Base-by-base conservation (phyloP, 129 eudicot species). In the Artemisia argyi region DNA sequence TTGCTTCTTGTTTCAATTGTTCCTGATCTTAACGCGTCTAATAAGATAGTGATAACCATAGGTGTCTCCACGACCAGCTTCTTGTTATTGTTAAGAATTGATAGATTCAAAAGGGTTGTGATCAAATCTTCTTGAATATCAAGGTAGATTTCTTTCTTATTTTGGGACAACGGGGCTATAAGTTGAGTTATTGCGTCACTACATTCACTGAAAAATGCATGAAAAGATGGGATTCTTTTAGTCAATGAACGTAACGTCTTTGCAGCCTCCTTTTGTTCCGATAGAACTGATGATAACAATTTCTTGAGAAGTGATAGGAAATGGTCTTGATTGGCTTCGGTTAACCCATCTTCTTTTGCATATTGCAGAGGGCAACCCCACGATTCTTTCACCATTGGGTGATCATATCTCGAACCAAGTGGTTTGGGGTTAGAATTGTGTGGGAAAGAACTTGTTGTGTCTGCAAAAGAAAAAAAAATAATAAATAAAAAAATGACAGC, bases 401-500 rank as follows among this genome's bases (percentile, higher is more conserved):
- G 52, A 94, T 94, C 93, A 94, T 81, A 13, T 90, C 96, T 65
- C 85, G 76, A 47, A 94, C 82, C 81, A 90, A 81, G 76, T 71
- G 79, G 80, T 94, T 94, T 1, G 99, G 96, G 1, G 89, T 88
- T 50, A 94, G 90, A 42, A 82, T 72, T 2, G 91, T 83, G 85
- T 94, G 97, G 2, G 99, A 88, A 16, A 94, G 97, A 20, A 94
- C 99, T 82, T 94, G 96, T 59, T 94, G 91, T 1, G 97, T 20
- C 22, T 20, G n/a, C n/a, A 54, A 66, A 69, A 51, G 32, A 24
- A n/a, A n/a, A 22, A 39, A 39, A 7, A 9, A n/a, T n/a, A n/a
- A n/a, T n/a, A n/a, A n/a, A n/a, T n/a, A n/a, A n/a, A n/a, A n/a
- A n/a, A n/a, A n/a, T n/a, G n/a, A n/a, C n/a, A 0, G 11, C 8